Conservation (phyloP, 225 moss, liverwort and hornwort genomes). For the Straminergon stramineum region DNA sequence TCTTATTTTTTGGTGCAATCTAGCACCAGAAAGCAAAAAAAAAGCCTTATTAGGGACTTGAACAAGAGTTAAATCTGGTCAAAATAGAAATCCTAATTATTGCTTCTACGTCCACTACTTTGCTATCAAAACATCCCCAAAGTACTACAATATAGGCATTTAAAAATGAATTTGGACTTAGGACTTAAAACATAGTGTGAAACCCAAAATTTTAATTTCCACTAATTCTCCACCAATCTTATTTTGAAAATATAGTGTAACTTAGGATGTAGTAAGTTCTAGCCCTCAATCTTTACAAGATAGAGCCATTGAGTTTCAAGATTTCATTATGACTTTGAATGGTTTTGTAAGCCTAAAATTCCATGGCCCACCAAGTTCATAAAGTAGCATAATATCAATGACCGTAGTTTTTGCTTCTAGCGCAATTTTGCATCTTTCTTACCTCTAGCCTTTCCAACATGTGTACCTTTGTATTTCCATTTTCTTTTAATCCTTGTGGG, state of each 20-base stretch:
- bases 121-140: fast-evolving
- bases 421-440: fast-evolving
- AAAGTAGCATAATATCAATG: not conserved
- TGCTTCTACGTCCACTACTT: not conserved
- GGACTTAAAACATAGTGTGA: not conserved
- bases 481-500: too few species aligned
- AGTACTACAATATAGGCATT: not conserved
- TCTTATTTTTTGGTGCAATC: too few species aligned
- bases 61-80: not conserved
- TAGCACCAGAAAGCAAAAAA: too few species aligned
- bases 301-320: not conserved
- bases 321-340: not conserved
- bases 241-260: not conserved
- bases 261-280: not conserved
- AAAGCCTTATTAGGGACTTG: too few species aligned
- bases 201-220: not conserved
- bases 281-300: not conserved
- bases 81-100: not conserved
- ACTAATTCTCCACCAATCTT: not conserved
- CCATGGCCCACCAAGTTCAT: not conserved
- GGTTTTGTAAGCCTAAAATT: not conserved
- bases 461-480: too few species aligned
- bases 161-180: not conserved
- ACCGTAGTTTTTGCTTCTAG: not conserved
- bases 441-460: too few species aligned